phyloP scores from a whole-genome alignment of 805 yeast genomes.

The Brettanomyces nanus region DNA sequence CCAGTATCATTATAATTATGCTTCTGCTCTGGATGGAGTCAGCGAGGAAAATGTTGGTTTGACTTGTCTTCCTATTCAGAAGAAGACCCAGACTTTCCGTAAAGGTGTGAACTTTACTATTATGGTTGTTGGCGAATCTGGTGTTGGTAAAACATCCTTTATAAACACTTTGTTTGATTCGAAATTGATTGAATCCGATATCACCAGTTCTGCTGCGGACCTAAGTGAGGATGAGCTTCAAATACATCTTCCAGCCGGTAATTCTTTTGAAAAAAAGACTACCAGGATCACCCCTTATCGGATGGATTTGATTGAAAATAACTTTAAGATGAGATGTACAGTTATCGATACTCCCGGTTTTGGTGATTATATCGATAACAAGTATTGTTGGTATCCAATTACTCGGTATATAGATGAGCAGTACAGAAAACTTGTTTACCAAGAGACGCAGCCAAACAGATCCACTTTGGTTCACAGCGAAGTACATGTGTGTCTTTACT shows the following conservation, averaged over 20 bases:
- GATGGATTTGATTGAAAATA: conserved; percentile 52
- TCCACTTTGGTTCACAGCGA: conserved; percentile 47
- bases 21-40: conserved; percentile 20
- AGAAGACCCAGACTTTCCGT: conserved; percentile 27
- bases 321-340: conserved; percentile 49
- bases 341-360: conserved; percentile 72
- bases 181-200: conserved; percentile 20
- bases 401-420: conserved; percentile 74
- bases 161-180: conserved; percentile 71
- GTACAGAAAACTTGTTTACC: conserved; percentile 57
- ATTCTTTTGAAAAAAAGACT: conserved; percentile 17
- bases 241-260: conserved; percentile 15
- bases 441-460: conserved; percentile 70
- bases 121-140: conserved; percentile 82
- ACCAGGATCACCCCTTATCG: conserved; percentile 28
- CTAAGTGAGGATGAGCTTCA: conserved; percentile 8
- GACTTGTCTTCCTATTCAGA: conserved; percentile 24
- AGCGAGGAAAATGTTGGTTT: conserved; percentile 21
- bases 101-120: conserved; percentile 71
- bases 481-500: conserved; percentile 81
- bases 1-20: conserved; percentile 20
- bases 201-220: conserved; percentile 18
- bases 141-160: conserved; percentile 77
- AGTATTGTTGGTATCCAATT: conserved; percentile 59
- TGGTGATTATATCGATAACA: conserved; percentile 62